Base-by-base conservation (phyloP, 2,329 filamentous ascomycete species). In the Ceratocystis papillata region DNA sequence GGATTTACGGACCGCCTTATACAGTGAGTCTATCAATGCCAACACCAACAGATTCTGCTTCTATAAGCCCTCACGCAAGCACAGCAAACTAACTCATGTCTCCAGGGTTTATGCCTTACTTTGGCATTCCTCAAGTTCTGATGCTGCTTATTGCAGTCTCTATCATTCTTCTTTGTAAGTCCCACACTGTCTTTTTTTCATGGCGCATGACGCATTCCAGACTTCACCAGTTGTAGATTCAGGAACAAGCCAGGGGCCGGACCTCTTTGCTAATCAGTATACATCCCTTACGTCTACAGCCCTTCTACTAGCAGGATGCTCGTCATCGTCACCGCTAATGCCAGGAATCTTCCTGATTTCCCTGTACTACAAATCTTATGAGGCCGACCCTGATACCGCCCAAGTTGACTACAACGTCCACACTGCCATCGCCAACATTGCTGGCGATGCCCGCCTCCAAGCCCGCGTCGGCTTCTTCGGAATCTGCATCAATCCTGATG, bases 381-480 rank as follows among this genome's bases (percentile, higher is more conserved):
- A 86, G 22, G 89, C 94, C 2, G 80, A 83, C 33, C 93, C 93
- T 71, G 86, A 89, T 71, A 89, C 90, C 4, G 83, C 93, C 8
- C 93, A 97, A 78, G 91, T 96, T 70, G 87, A 96, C 75, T 96
- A 95, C 69, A 89, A 88, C 67, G 88, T 94, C 68, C 87, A 90
- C 69, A 85, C 85, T 17, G 90, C 91, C 67, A 94, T 97, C 71
- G 83, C 86, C 69, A 95, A 94, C 77, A 95, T 99, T 69, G 93
- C 95, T 67, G 90, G 90, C 64, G 80, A 83, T 71, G 92, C 94
- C 12, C 83, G 85, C 68, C 80, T 99, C 62, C 90, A 96, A 75
- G 91, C 94, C 30, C 87, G 94, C 67, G 94, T 99, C 37, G 94
- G 94, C 70, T 99, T 96, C 79, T 99, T 99, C 73, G 94, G 94